These are phyloP conservation scores for Trametes villosa DNA, from an alignment of 768 basidiomycete species.

Conservation along the genomic window DNA sequence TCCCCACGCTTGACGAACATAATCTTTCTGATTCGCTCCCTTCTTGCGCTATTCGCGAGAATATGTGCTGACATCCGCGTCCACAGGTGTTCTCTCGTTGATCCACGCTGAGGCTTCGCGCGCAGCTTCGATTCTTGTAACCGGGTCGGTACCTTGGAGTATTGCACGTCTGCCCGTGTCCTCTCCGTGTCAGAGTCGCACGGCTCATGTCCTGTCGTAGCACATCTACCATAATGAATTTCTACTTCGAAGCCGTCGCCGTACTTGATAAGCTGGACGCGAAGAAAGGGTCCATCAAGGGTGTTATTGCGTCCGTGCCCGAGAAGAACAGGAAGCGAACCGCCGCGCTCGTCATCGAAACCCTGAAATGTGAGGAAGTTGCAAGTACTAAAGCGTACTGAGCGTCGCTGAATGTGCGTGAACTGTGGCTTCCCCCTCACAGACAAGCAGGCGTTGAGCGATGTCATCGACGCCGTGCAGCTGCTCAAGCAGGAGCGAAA, in stretches of 20 bases:
- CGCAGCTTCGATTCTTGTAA: no score
- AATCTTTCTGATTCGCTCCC: slow-evolving; percentile 26
- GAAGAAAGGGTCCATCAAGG: slow-evolving; percentile 92
- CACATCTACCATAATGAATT: slow-evolving; percentile 68
- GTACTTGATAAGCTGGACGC: slow-evolving; percentile 84
- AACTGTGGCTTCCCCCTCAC: slow-evolving; percentile 4
- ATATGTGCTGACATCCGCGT: slow-evolving; percentile 1
- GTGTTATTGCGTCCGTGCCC: slow-evolving; percentile 73
- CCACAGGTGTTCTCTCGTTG: neutral
- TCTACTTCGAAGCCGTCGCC: slow-evolving; percentile 90
- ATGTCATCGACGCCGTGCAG: slow-evolving; percentile 69
- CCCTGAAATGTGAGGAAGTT: slow-evolving; percentile 82
- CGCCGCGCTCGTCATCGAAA: slow-evolving; percentile 90
- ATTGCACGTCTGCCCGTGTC: slow-evolving; percentile 14
- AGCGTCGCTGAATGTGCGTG: neutral
- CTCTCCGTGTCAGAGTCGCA: slow-evolving; percentile 28
- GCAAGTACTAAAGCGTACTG: neutral
- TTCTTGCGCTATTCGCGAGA: neutral
- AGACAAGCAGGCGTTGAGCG: slow-evolving; percentile 80
- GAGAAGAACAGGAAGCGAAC: slow-evolving; percentile 78
- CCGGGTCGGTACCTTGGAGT: neutral
- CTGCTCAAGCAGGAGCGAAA: slow-evolving; percentile 79
- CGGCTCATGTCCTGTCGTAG: slow-evolving; percentile 31
- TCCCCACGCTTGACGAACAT: slow-evolving; percentile 54
- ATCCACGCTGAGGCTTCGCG: neutral